phyloP scores from a whole-genome alignment of 1,284 basidiomycete genomes.

The Trichosporon sp. region DNA sequence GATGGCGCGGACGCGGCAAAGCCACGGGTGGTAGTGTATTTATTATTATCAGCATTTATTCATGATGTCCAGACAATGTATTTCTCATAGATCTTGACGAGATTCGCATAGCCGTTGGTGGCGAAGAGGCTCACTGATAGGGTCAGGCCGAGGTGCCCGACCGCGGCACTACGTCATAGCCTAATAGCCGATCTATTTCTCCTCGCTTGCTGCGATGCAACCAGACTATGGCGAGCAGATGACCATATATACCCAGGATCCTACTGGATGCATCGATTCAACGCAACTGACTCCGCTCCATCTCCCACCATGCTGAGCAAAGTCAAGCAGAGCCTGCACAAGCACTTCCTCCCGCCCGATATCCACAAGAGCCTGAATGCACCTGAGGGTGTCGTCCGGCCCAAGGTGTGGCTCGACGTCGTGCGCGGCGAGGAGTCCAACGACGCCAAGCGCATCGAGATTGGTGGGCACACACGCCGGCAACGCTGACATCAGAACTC shows the following conservation, averaged over 20 bases:
- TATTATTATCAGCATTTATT: neutral
- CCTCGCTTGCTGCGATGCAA: neutral
- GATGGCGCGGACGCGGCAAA: neutral
- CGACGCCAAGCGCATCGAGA: constrained; percentile 9
- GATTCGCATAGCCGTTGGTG: neutral
- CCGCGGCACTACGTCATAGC: constrained; percentile 1
- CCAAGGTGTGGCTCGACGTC: constrained; percentile 15
- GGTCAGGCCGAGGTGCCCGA: neutral
- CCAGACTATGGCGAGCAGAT: neutral
- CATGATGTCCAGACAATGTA: neutral
- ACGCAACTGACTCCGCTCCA: neutral
- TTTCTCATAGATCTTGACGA: neutral
- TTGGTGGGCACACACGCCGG: constrained; percentile 6
- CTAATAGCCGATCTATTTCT: neutral
- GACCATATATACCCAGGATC: neutral
- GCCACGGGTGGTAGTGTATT: constrained; percentile 1
- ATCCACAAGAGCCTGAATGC: neutral
- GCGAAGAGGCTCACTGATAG: neutral
- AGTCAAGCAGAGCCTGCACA: constrained; percentile 11
- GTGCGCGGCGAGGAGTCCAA: neutral
- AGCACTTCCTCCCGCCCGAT: constrained; percentile 19
- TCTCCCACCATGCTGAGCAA: constrained; percentile 12
- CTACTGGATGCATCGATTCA: neutral
- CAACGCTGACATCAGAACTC: constrained; percentile 14
- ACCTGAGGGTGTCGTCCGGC: constrained; percentile 14